phyloP scores from a whole-genome alignment of 306 rosid genomes.

The Malus orientalis region DNA sequence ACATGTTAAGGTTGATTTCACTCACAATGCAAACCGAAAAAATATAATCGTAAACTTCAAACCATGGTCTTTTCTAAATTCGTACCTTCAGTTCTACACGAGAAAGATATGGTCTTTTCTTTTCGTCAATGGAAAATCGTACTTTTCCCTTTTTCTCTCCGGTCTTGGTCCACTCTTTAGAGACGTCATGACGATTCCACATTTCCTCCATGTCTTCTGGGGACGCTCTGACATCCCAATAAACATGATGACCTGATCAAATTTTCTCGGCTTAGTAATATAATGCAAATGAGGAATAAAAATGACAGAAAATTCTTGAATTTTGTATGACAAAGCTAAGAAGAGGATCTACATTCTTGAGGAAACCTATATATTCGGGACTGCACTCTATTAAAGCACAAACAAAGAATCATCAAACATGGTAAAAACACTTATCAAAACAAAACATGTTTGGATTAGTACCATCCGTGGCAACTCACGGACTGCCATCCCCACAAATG shows the following conservation, averaged over 20 bases:
- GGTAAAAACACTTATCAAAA: not conserved
- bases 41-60: not conserved
- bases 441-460: not conserved
- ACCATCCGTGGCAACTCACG: not conserved
- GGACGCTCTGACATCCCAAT: conserved; percentile 63
- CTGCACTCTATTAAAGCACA: not conserved
- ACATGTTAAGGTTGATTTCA: not conserved
- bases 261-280: conserved; percentile 1
- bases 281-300: not conserved
- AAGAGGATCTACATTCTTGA: not conserved
- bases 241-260: conserved; percentile 25
- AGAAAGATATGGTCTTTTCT: conserved; percentile 60
- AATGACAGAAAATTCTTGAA: not conserved
- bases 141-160: conserved; percentile 58
- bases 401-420: not conserved
- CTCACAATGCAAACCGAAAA: not conserved
- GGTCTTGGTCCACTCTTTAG: conserved; percentile 55
- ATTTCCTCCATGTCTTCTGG: conserved; percentile 75
- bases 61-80: not conserved
- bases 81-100: conserved; percentile 74
- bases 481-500: not conserved
- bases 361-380: not conserved
- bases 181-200: conserved; percentile 74
- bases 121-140: conserved; percentile 52
- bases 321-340: not conserved